Percentiles rank a stretch among this genome's conserved stretches.
Conservation (phyloP, 345 rosid genomes). For the Anacardium occidentale region DNA sequence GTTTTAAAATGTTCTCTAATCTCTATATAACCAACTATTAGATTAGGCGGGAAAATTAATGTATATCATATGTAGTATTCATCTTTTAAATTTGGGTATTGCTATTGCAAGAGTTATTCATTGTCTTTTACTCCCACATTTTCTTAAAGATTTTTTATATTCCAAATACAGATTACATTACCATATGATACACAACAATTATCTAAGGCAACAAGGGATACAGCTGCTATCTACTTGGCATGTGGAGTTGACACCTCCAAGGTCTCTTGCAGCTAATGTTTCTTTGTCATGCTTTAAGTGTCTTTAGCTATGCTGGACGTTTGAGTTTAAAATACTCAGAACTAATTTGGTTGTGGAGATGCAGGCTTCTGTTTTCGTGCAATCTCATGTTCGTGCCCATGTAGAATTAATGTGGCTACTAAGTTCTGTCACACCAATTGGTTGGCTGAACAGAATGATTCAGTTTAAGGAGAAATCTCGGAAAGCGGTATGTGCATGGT, state of each 20-base stretch:
- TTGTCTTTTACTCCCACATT: not conserved
- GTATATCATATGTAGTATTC: not conserved
- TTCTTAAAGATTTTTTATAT: not conserved
- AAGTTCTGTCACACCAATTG: slow-evolving; percentile 79
- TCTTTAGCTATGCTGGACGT: not conserved
- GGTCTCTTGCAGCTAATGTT: slow-evolving; percentile 35
- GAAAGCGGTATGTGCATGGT: slow-evolving; percentile 58
- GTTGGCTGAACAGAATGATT: slow-evolving; percentile 86
- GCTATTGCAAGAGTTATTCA: not conserved
- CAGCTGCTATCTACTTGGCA: slow-evolving; percentile 89
- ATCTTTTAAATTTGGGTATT: slow-evolving; percentile 4
- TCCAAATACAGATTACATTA: slow-evolving; percentile 57
- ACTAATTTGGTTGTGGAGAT: slow-evolving; percentile 17
- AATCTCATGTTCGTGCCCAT: slow-evolving; percentile 84
- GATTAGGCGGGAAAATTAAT: slow-evolving; percentile 6
- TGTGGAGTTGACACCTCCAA: slow-evolving; percentile 84
- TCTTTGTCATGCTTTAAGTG: slow-evolving; percentile 2
- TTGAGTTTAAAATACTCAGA: slow-evolving; percentile 1
- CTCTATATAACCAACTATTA: not conserved
- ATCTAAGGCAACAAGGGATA: slow-evolving; percentile 70
- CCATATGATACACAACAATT: slow-evolving; percentile 71
- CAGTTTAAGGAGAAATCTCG: slow-evolving; percentile 95
- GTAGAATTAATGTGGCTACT: slow-evolving; percentile 80
- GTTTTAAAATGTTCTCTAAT: slow-evolving; percentile 6
- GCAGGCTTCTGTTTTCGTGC: slow-evolving; percentile 93